Evolutionary conservation across 208 protist genomes (phyloP).

Genomic region (Acanthamoeba sp.): DNA sequence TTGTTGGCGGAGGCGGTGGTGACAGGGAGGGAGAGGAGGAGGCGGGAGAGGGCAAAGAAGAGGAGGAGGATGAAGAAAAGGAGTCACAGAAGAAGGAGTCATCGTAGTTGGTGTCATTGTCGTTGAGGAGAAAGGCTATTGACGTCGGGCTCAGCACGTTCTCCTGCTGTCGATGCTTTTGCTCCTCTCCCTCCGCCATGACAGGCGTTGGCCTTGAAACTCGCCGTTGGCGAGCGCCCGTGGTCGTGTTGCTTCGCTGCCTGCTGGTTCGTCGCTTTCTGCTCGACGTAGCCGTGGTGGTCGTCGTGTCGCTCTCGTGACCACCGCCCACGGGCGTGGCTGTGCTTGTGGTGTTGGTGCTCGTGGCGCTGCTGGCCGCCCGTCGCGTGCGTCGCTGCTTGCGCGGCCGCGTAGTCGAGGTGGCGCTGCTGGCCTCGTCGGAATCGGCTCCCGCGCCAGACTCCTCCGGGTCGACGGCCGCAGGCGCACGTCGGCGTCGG

Average conservation of each 20-base stretch:
- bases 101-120: background rate
- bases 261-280: conserved; percentile 11
- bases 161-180: no score
- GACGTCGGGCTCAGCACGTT: background rate
- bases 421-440: background rate
- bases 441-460: background rate
- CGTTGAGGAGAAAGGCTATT: conserved; percentile 33
- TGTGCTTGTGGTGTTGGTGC: background rate
- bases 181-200: no score
- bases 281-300: background rate
- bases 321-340: background rate
- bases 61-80: background rate
- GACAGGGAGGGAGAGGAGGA: background rate
- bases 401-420: background rate
- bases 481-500: background rate
- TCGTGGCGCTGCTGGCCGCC: background rate
- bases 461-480: no score
- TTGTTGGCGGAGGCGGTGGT: background rate
- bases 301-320: background rate
- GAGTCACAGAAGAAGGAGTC: background rate
- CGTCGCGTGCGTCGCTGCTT: background rate
- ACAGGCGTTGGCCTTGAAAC: background rate
- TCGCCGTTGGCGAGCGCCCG: background rate
- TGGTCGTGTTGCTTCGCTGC: background rate
- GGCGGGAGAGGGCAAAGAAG: background rate